Evolutionary conservation across 768 basidiomycete genomes (phyloP).

Genomic region (Tephrocybe sp.): DNA sequence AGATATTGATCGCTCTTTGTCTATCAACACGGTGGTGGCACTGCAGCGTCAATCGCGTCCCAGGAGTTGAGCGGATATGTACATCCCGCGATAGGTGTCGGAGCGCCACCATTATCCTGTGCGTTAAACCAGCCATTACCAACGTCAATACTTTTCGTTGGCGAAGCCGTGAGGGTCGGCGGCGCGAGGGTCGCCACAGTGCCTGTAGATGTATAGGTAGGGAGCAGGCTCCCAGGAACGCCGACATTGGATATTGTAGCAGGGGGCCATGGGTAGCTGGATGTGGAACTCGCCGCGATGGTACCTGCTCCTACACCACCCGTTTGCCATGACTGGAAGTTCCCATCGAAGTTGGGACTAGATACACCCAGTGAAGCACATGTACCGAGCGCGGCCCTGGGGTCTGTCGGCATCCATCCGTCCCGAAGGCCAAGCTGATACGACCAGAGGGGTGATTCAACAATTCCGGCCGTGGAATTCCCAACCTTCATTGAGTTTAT

Average conservation of each 20-base stretch:
- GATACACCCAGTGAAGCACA: conserved; percentile 57
- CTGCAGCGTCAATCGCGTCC: conserved; percentile 33
- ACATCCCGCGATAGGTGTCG: conserved; percentile 54
- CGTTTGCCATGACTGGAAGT: conserved; percentile 64
- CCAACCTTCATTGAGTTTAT: conserved; percentile 28
- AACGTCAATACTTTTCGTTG: conserved; percentile 39
- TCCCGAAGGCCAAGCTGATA: conserved; percentile 41
- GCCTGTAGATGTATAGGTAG: conserved; percentile 70
- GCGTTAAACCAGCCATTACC: conserved; percentile 59
- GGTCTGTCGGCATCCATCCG: conserved; percentile 55
- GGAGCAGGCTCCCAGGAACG: conserved; percentile 45
- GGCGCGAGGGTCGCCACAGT: conserved; percentile 55
- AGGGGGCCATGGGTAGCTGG: conserved; percentile 62
- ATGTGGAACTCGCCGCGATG: conserved; percentile 42
- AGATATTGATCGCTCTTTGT: conserved; percentile 2
- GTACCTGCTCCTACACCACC: conserved; percentile 61
- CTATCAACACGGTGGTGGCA: conserved; percentile 28
- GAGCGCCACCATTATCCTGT: conserved; percentile 45
- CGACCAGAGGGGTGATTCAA: conserved; percentile 50
- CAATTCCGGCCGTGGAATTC: conserved; percentile 33
- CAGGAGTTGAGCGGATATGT: conserved; percentile 53
- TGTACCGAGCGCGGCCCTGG: conserved; percentile 49
- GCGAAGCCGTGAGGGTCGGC: conserved; percentile 35
- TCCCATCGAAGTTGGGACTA: conserved; percentile 37
- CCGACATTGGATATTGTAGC: conserved; percentile 39